phyloP scores from a whole-genome alignment of 257 asterid species.

The Ballota nigra region DNA sequence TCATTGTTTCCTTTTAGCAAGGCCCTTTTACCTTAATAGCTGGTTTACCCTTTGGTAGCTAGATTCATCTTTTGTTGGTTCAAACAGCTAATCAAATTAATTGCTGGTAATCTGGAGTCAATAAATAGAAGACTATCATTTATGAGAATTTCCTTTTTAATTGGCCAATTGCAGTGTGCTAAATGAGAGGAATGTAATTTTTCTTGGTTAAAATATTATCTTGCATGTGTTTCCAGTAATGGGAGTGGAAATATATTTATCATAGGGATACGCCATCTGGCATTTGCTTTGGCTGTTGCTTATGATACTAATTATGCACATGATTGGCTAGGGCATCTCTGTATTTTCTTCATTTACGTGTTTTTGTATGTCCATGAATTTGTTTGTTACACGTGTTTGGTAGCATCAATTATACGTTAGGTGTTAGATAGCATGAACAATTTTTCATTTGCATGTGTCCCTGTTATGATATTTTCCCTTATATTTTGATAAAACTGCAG shows the following conservation, averaged over 20 bases:
- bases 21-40: too few relatives aligned
- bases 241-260: neutral
- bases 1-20: too few relatives aligned
- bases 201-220: neutral
- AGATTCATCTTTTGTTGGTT: neutral
- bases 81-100: neutral
- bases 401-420: neutral
- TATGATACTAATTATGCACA: neutral
- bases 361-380: neutral
- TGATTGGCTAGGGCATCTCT: neutral
- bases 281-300: neutral
- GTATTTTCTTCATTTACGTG: neutral
- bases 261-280: neutral
- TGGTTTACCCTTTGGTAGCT: too few relatives aligned
- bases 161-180: neutral
- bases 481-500: slow-evolving; percentile 44
- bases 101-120: neutral
- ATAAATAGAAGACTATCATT: neutral
- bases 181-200: neutral
- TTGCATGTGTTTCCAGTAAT: neutral
- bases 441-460: neutral
- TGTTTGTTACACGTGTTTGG: neutral
- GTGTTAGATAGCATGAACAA: neutral
- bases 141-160: neutral
- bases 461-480: slow-evolving; percentile 4